Evolutionary conservation across 108 stramenopile genomes (phyloP).

Genomic region (Aurantiochytrium sp.): DNA sequence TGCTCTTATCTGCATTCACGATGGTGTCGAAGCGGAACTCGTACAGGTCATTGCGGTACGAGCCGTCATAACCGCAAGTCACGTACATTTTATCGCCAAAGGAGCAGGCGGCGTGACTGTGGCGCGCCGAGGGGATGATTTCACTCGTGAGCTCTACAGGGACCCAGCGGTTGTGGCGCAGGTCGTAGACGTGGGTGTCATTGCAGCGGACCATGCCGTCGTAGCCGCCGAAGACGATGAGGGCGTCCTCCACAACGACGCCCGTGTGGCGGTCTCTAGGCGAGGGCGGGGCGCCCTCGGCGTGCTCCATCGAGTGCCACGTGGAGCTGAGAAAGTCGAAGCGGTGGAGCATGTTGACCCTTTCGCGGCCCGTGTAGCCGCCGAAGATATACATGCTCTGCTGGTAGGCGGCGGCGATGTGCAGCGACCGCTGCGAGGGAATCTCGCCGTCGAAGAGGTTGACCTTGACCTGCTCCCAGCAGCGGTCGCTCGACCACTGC

Average conservation of each 20-base stretch:
- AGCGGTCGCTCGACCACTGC: neutral
- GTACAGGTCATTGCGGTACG: slow-evolving; percentile 81
- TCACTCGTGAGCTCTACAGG: slow-evolving; percentile 55
- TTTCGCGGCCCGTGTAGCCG: slow-evolving; percentile 74
- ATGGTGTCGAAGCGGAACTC: slow-evolving; percentile 71
- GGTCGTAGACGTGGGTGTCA: slow-evolving; percentile 85
- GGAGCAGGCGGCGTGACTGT: slow-evolving; percentile 89
- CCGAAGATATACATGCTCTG: slow-evolving; percentile 70
- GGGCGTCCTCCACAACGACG: slow-evolving; percentile 64
- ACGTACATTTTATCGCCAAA: slow-evolving; percentile 72
- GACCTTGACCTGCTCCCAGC: slow-evolving; percentile 25
- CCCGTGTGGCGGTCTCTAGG: slow-evolving; percentile 83
- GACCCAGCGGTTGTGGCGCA: slow-evolving; percentile 70
- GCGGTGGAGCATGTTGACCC: slow-evolving; percentile 86
- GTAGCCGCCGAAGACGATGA: slow-evolving; percentile 80
- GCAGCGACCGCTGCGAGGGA: slow-evolving; percentile 73
- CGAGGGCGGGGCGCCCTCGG: slow-evolving; percentile 60
- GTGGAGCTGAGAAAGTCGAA: slow-evolving; percentile 72
- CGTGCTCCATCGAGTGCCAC: slow-evolving; percentile 17
- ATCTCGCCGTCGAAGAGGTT: neutral
- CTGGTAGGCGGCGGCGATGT: slow-evolving; percentile 73
- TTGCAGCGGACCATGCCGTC: slow-evolving; percentile 54
- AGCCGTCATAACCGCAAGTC: slow-evolving; percentile 86
- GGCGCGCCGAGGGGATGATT: slow-evolving; percentile 74
- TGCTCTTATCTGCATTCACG: slow-evolving; percentile 28